Percentiles rank a stretch among this genome's conserved stretches.
Conservation (phyloP, 345 rosid species). For the Camelina hispida region DNA sequence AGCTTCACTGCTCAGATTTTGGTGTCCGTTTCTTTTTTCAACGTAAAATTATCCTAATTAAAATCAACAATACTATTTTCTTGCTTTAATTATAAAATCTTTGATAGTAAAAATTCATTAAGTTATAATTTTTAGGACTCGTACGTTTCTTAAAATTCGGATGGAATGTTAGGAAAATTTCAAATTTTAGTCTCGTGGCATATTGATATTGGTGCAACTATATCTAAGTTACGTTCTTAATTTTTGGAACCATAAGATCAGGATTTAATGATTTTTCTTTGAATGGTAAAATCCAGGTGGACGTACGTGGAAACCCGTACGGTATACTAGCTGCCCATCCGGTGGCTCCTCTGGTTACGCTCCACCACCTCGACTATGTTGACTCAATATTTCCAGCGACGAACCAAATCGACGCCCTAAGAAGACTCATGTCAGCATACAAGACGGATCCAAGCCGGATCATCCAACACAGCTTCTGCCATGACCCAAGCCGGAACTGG, state of each 20-base stretch:
- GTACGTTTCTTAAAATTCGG: neutral
- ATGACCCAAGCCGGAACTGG: constrained; percentile 67
- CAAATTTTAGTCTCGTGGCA: neutral
- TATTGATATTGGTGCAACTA: neutral
- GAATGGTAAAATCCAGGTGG: constrained; percentile 54
- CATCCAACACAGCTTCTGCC: constrained; percentile 79
- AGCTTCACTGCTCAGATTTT: neutral
- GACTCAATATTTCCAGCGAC: constrained; percentile 61
- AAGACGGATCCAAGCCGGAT: constrained; percentile 67
- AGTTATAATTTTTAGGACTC: neutral
- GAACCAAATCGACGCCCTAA: constrained; percentile 55
- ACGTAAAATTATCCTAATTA: neutral
- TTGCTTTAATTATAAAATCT: neutral
- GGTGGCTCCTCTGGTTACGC: constrained; percentile 77
- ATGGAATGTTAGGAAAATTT: neutral
- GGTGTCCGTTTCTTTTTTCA: neutral
- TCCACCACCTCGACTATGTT: constrained; percentile 83
- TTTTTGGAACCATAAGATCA: neutral
- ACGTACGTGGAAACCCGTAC: constrained; percentile 75
- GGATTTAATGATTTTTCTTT: constrained; percentile 5
- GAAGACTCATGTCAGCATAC: constrained; percentile 56
- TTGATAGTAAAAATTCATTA: neutral
- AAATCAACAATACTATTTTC: neutral
- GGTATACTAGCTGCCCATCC: constrained; percentile 90
- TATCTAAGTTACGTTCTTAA: too few relatives aligned